These are phyloP conservation scores for Fusarium tupiense DNA, from an alignment of 2,329 filamentous ascomycete genomes.

Conservation along the genomic window DNA sequence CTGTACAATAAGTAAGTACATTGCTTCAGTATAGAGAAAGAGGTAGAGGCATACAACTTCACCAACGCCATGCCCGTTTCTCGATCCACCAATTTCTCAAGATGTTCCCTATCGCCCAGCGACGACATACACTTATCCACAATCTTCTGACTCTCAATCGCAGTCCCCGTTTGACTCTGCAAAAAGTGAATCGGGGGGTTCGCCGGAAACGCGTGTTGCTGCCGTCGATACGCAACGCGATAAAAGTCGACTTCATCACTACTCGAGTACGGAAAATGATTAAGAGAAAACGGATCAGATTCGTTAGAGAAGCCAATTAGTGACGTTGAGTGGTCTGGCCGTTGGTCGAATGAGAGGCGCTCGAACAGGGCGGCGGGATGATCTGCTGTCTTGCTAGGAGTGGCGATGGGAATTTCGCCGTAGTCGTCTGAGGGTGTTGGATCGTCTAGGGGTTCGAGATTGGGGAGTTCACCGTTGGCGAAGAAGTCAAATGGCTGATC, in stretches of 20 bases:
- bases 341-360: not conserved
- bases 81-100: not conserved
- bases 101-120: not conserved
- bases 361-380: not conserved
- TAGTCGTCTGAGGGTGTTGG: not conserved
- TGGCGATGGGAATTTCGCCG: not conserved
- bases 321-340: not conserved
- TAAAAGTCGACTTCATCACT: conserved; percentile 5
- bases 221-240: not conserved
- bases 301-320: not conserved
- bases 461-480: not conserved
- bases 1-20: not conserved
- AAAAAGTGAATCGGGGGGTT: not conserved
- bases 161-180: not conserved
- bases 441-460: not conserved
- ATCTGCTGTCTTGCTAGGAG: not conserved
- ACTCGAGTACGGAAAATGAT: not conserved
- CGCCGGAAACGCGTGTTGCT: not conserved
- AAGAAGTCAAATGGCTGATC: conserved; percentile 4
- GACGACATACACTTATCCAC: not conserved
- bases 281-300: not conserved
- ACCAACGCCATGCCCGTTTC: not conserved
- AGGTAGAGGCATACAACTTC: not conserved
- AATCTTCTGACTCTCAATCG: not conserved
- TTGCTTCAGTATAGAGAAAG: fast-evolving